Conservation (phyloP, 768 basidiomycete genomes). For the Calocera cornea region DNA sequence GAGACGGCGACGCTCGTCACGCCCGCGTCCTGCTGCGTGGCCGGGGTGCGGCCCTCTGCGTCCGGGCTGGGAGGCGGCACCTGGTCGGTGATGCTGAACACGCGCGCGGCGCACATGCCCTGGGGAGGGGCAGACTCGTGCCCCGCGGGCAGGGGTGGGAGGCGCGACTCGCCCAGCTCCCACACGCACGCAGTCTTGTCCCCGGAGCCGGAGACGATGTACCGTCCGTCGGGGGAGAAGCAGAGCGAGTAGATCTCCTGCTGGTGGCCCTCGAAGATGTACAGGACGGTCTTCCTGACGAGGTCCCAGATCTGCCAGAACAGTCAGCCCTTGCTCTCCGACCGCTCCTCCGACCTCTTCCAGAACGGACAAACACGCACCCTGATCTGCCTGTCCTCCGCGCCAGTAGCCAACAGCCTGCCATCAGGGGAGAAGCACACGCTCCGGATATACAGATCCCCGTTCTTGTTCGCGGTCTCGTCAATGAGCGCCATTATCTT, state of each 20-base stretch:
- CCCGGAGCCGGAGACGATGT: constrained; percentile 82
- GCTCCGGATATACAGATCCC: constrained; percentile 80
- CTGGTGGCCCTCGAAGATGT: constrained; percentile 74
- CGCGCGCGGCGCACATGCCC: neutral
- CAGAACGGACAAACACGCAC: constrained; percentile 33
- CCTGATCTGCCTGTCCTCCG: constrained; percentile 85
- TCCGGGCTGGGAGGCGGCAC: neutral
- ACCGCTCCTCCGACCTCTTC: neutral
- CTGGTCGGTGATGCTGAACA: constrained; percentile 2
- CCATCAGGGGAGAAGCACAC: constrained; percentile 68
- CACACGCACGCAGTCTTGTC: constrained; percentile 52
- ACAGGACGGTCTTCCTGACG: constrained; percentile 58
- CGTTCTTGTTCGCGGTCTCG: constrained; percentile 53
- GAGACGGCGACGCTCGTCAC: constrained; percentile 71
- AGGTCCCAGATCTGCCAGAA: constrained; percentile 92
- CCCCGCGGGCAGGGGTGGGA: neutral
- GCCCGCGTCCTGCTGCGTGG: constrained; percentile 37
- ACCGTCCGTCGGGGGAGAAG: constrained; percentile 72
- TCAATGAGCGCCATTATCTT: constrained; percentile 71
- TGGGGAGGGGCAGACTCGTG: neutral
- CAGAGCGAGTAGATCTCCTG: constrained; percentile 92
- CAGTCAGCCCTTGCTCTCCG: neutral
- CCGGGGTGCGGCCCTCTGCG: neutral
- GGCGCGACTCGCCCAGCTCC: constrained; percentile 31
- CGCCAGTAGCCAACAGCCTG: constrained; percentile 60